Evolutionary conservation across 768 basidiomycete genomes (phyloP), one percentile per base, ranked within the genome.

Genomic region (Pulveroboletus sp.): DNA sequence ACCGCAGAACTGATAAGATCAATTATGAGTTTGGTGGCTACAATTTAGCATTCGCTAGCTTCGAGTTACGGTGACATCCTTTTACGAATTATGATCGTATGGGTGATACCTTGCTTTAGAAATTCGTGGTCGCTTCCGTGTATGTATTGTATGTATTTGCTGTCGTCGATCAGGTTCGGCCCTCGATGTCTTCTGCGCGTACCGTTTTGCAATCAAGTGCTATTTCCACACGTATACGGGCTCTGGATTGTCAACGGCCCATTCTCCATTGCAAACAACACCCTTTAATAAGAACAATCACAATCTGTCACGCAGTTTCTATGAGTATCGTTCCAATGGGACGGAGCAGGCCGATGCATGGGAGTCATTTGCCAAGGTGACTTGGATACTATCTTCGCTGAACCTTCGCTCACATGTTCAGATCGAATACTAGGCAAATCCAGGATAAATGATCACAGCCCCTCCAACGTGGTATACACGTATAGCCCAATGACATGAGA

Each of bases 11-110:
- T 42, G 97, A 98, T 73, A 91, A 95, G 71, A 98, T 99, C 67
- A 92, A 95, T 66, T 99, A 99, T 73, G 94, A 95, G 67, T 93
- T 97, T 65, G 89, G 90, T 39, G 92, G 86, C 44, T 94, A 94
- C 65, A 90, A 91, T 65, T 74, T 94, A 52, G 90, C 90, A 14
- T 94, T 92, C 66, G 87, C 91, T 34, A 91, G 84, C 65, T 94
- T 92, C 68, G 87, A 91, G 68, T 63, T 74, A 61, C 67, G 69
- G 53, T 72, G 60, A 69, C 45, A 50, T 48, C 40, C 40, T 23
- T 40, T 42, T 49, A 39, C 46, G 32, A 45, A 53, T 40, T 36
- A 46, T 31, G 50, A 37, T 48, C 21, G 55, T 37, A 56, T 44
- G 42, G 47, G 52, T 47, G 52, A 55, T 64, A 33, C 60, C 58